Conservation (phyloP, 2,329 filamentous ascomycete species). For the Curvularia hawaiiensis region DNA sequence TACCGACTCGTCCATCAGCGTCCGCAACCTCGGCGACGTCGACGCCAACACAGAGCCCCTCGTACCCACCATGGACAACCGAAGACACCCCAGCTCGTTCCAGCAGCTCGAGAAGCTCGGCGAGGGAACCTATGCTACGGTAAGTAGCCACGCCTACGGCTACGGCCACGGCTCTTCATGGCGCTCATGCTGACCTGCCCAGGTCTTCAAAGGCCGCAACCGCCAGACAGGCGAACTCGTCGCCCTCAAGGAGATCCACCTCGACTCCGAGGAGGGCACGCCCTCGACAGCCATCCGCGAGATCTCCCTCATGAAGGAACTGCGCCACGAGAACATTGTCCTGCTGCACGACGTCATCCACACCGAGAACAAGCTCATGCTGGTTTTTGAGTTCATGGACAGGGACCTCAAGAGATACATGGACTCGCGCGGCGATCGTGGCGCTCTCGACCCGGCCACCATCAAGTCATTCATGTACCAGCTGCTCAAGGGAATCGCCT, state of each 20-base stretch:
- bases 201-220: conserved; percentile 99
- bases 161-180: neutral
- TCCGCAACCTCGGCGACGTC: conserved; percentile 54
- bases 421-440: conserved; percentile 89
- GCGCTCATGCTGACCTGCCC: conserved; percentile 27
- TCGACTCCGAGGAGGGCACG: conserved; percentile 97
- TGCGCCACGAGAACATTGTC: conserved; percentile 99
- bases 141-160: conserved; percentile 56
- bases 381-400: conserved; percentile 99
- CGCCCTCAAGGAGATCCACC: conserved; percentile 96
- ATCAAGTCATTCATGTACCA: conserved; percentile 99
- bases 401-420: conserved; percentile 98
- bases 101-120: conserved; percentile 98
- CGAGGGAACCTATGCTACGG: conserved; percentile 97
- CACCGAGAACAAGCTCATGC: conserved; percentile 99
- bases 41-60: conserved; percentile 47
- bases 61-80: conserved; percentile 75
- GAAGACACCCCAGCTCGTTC: conserved; percentile 93
- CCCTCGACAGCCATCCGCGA: conserved; percentile 97
- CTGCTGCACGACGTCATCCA: conserved; percentile 98
- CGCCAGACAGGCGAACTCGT: conserved; percentile 96
- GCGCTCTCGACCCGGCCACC: conserved; percentile 82
- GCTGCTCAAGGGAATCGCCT: conserved; percentile 91
- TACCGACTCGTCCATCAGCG: conserved; percentile 58
- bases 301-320: conserved; percentile 98